Percentiles rank a stretch among this genome's conserved stretches.
phyloP scores from a whole-genome alignment of 2,329 filamentous ascomycete genomes.

The Aspergillus fischeri region DNA sequence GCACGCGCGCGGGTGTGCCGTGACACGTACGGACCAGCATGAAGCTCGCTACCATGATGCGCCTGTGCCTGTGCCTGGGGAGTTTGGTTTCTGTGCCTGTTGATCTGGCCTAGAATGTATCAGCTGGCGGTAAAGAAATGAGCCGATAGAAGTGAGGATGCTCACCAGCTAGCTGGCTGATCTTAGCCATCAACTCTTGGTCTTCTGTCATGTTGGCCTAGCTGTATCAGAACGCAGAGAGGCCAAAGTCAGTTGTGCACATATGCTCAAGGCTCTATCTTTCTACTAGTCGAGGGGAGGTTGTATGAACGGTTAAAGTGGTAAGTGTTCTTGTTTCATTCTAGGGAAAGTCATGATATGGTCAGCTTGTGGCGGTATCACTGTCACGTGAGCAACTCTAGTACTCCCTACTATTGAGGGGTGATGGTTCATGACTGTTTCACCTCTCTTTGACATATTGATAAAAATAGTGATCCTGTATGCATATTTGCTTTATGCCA shows the following conservation, averaged over 20 bases:
- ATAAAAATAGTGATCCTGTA: background rate
- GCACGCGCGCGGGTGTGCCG: slow-evolving; percentile 28
- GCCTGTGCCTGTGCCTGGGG: slow-evolving; percentile 18
- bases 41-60: slow-evolving; percentile 19
- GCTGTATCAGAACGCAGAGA: background rate
- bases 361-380: background rate
- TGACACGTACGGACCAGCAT: slow-evolving; percentile 21
- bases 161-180: slow-evolving; percentile 55
- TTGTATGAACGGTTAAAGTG: background rate
- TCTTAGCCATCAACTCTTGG: slow-evolving; percentile 52
- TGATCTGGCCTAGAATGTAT: slow-evolving; percentile 64
- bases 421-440: background rate
- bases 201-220: slow-evolving; percentile 49
- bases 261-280: background rate
- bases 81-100: slow-evolving; percentile 66
- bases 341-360: background rate
- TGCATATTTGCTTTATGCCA: background rate
- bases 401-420: too few species aligned
- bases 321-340: background rate
- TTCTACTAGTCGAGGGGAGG: background rate
- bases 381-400: background rate
- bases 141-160: slow-evolving; percentile 36
- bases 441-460: background rate
- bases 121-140: slow-evolving; percentile 22
- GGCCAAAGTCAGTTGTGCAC: slow-evolving; percentile 5